Conservation (phyloP, 1,139 yeast species). For the Hanseniaspora uvarum region DNA sequence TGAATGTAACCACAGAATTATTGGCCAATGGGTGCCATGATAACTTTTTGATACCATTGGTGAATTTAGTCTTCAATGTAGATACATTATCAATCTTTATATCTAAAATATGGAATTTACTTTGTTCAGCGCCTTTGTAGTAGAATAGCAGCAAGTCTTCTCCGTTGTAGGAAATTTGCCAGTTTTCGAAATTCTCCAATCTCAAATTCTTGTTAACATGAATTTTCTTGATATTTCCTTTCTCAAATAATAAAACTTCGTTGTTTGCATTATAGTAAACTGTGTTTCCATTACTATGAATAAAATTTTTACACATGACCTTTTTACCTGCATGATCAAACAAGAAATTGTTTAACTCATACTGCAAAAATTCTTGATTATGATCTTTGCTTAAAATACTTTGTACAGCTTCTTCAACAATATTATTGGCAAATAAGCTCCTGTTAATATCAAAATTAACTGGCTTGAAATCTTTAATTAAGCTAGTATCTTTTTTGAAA, state of each 20-base stretch:
- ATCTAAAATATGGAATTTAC: constrained; percentile 1
- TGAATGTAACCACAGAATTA: constrained; percentile 8
- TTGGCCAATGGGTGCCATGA: constrained; percentile 17
- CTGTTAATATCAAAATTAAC: constrained; percentile 1
- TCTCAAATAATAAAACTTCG: neutral
- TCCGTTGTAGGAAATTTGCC: constrained; percentile 24
- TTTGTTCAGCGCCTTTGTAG: constrained; percentile 57
- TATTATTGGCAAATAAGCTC: constrained; percentile 2
- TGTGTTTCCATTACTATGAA: neutral
- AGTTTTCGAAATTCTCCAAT: neutral
- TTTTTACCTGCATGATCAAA: neutral
- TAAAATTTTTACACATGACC: neutral
- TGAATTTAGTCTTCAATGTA: constrained; percentile 28
- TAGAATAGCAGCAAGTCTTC: constrained; percentile 37
- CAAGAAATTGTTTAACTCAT: neutral
- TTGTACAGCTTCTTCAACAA: neutral
- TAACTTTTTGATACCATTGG: constrained; percentile 2
- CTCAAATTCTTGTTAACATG: neutral
- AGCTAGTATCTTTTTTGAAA: neutral
- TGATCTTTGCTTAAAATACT: neutral
- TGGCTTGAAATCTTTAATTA: neutral
- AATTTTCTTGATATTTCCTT: neutral
- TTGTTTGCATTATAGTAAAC: neutral
- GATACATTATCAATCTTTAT: neutral
- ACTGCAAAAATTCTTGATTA: neutral